Percentiles rank a stretch among this genome's conserved stretches.
Conservation (phyloP, 169 alveolate genomes). For the Eimeria necatrix region DNA sequence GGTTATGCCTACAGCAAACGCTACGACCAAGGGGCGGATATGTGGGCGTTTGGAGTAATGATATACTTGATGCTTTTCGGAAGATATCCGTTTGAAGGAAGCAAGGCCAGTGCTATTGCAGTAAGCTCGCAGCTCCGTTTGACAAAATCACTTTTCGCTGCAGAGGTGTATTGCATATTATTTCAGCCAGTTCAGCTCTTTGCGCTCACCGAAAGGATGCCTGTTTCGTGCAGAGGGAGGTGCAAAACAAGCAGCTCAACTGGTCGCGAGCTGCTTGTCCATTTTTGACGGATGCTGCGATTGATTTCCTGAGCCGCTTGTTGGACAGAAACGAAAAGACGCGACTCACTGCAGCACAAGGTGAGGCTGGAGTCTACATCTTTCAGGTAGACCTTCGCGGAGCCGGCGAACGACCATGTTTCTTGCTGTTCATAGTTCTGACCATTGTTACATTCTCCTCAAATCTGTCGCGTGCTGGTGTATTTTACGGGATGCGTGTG, state of each 20-base stretch:
- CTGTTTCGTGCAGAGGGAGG: slow-evolving; percentile 64
- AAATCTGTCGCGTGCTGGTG: neutral
- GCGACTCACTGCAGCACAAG: slow-evolving; percentile 79
- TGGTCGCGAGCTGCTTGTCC: slow-evolving; percentile 79
- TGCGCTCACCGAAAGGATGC: neutral
- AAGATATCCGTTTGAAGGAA: slow-evolving; percentile 87
- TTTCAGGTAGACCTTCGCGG: neutral
- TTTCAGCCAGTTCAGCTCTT: neutral
- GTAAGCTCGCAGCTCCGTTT: slow-evolving; percentile 55
- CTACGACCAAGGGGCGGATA: slow-evolving; percentile 84
- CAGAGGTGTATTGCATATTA: neutral
- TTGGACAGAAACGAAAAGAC: slow-evolving; percentile 76
- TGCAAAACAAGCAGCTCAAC: slow-evolving; percentile 79
- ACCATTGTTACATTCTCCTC: neutral
- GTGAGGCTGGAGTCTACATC: slow-evolving; percentile 17
- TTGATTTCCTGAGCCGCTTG: slow-evolving; percentile 79
- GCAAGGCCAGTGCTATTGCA: slow-evolving; percentile 84
- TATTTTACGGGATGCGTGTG: neutral
- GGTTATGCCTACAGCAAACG: slow-evolving; percentile 78
- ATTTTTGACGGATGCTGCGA: slow-evolving; percentile 70
- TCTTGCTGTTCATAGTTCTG: neutral
- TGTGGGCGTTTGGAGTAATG: slow-evolving; percentile 89
- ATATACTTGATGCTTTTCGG: slow-evolving; percentile 87
- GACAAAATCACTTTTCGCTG: neutral
- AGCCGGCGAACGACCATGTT: neutral